A percentile compares a stretch with the other conserved stretches of the same genome.
phyloP scores from a whole-genome alignment of 2,329 filamentous ascomycete genomes.

The Claviceps pusilla region DNA sequence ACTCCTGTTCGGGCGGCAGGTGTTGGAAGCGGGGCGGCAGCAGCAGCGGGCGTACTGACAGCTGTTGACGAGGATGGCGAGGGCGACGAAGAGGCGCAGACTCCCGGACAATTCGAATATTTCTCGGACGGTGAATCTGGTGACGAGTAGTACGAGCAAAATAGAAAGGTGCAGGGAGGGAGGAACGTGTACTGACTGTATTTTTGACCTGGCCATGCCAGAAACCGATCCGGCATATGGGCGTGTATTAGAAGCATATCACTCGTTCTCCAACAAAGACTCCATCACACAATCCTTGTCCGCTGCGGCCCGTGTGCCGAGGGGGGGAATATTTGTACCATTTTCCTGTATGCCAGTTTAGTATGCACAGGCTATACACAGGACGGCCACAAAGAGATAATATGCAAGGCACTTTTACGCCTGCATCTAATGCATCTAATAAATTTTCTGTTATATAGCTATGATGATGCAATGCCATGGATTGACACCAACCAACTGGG shows the following conservation, averaged over 20 bases:
- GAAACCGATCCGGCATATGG: too few relatives aligned
- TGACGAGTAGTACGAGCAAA: constrained; percentile 9
- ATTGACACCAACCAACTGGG: neutral
- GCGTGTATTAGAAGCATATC: too few relatives aligned
- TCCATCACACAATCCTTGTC: too few relatives aligned
- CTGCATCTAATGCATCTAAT: neutral
- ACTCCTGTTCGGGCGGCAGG: constrained; percentile 29
- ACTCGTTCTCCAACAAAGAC: too few relatives aligned
- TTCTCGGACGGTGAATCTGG: constrained; percentile 48
- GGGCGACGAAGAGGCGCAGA: constrained; percentile 53
- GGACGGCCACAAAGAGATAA: neutral
- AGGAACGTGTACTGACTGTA: neutral
- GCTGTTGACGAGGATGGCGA: constrained; percentile 76
- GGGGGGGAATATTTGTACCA: too few relatives aligned
- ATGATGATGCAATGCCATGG: neutral
- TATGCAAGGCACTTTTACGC: too few relatives aligned
- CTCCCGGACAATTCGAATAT: constrained; percentile 65
- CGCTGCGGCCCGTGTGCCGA: too few relatives aligned
- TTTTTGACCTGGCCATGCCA: too few relatives aligned
- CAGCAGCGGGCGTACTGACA: constrained; percentile 66
- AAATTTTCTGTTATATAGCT: neutral
- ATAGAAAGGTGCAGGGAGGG: constrained; percentile 6
- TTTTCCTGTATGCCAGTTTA: too few relatives aligned
- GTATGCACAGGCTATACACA: neutral
- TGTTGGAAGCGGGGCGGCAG: constrained; percentile 39